Percentiles rank a stretch among this genome's conserved stretches.
These are phyloP conservation scores for Nitzschia sp. DNA, from an alignment of 108 stramenopile species.

Conservation along the genomic window DNA sequence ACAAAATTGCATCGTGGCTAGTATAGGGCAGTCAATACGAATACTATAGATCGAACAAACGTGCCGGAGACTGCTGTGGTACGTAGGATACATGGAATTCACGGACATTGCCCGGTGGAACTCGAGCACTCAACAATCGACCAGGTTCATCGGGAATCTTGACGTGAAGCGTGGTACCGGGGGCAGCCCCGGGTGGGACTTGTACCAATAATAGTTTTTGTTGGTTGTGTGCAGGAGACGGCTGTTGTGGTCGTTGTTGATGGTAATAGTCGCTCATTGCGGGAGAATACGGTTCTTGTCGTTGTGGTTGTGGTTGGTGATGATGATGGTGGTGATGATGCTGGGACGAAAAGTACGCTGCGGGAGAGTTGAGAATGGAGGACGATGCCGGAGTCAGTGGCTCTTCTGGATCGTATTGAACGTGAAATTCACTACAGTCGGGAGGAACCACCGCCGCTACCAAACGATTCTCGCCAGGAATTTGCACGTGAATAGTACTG, in stretches of 20 bases:
- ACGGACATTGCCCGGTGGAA: conserved; percentile 32
- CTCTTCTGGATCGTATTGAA: conserved; percentile 33
- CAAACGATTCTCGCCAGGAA: conserved; percentile 40
- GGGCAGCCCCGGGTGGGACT: conserved; percentile 30
- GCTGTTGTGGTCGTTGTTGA: not conserved
- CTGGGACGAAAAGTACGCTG: not conserved
- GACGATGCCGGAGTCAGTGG: not conserved
- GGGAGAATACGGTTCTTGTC: not conserved
- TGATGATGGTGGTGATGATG: not conserved
- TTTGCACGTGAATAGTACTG: conserved; percentile 43
- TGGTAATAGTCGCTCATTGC: not conserved
- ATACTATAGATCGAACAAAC: too few species aligned
- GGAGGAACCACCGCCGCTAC: conserved; percentile 41
- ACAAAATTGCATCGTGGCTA: too few species aligned
- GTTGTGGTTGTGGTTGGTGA: not conserved
- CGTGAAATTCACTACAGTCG: conserved; percentile 39
- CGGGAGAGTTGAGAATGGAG: not conserved
- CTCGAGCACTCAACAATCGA: conserved; percentile 32
- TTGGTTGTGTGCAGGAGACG: not conserved
- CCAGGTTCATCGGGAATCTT: conserved; percentile 40
- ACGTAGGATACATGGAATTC: conserved; percentile 47
- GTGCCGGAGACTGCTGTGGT: not conserved
- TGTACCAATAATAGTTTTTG: conserved; percentile 29
- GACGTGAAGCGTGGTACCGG: conserved; percentile 41
- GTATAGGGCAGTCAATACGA: too few species aligned